Evolutionary conservation across 257 asterid genomes (phyloP), one percentile per base, ranked within the genome.

Genomic region (Dorcoceras hygrometricum): DNA sequence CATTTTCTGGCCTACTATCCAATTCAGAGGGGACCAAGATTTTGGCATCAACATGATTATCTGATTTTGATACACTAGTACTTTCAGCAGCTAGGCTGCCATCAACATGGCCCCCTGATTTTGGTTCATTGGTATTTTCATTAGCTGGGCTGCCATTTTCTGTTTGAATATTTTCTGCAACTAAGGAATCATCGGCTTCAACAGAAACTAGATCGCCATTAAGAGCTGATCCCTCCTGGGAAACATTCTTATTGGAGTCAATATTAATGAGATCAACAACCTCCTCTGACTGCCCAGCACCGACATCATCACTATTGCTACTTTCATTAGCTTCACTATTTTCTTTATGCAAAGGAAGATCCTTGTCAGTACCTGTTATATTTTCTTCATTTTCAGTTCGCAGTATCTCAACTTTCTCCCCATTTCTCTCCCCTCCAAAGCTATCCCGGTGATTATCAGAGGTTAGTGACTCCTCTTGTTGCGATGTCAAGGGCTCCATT

Each of bases 401-500:
- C 73, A 61, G 76, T 72, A 63, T 67, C 73, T 76, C 88, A 79
- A 74, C 76, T 66, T 80, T 77, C 75, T 74, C 80, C 26, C 51
- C 76, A 61, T 43, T 73, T 55, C 66, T 72, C 72, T 75, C 80
- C 67, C 69, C 87, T 66, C 63, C 80, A 62, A 63, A 72, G 70
- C 50, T 67, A 74, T 77, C 78, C 70, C 56, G 69, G 31, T 77
- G 75, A 64, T 79, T 71, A 76, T 80, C 88, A 48, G 80, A 73
- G 68, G 84, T 57, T 69, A 84, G 57, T 22, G 84, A 78, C 77
- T 70, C 74, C 66, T 84, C 96, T 78, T 83, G 86, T 64, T 81
- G 79, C 60, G 76, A 19, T 51, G 87, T 81, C 76, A 88, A 71
- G 51, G 93, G 90, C 77, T 78, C 80, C 91, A 85, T 84, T 71